These are phyloP conservation scores for Serendipita sp. DNA, from an alignment of 768 basidiomycete species.

Conservation along the genomic window DNA sequence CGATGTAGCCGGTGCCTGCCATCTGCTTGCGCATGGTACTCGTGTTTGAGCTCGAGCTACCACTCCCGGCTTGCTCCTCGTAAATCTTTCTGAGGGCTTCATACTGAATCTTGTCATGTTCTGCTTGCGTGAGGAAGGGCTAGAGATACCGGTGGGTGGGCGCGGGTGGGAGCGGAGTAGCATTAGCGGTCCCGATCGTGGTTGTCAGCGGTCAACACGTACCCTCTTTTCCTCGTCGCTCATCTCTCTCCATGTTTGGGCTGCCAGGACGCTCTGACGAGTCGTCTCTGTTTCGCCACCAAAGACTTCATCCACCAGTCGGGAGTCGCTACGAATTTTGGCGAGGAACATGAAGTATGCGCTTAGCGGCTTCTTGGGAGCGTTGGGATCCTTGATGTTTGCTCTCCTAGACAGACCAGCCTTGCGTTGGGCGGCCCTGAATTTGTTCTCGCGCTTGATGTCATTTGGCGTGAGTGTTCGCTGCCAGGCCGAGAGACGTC, in stretches of 20 bases:
- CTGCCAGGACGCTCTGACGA: slow-evolving; percentile 84
- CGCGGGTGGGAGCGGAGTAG: neutral
- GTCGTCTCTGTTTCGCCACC: slow-evolving; percentile 86
- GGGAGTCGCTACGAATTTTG: slow-evolving; percentile 64
- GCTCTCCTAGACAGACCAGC: slow-evolving; percentile 83
- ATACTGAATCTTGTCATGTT: slow-evolving; percentile 90
- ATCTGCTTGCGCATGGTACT: neutral
- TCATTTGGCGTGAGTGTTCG: slow-evolving; percentile 73
- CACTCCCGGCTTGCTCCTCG: slow-evolving; percentile 33
- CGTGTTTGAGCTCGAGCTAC: neutral
- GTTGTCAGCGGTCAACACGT: slow-evolving; percentile 16
- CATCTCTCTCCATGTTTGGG: slow-evolving; percentile 85
- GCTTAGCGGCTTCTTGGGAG: slow-evolving; percentile 86
- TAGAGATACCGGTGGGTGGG: slow-evolving; percentile 19
- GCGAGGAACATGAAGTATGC: slow-evolving; percentile 94
- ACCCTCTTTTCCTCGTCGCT: slow-evolving; percentile 88
- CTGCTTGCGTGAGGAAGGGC: slow-evolving; percentile 87
- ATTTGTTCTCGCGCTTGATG: slow-evolving; percentile 85
- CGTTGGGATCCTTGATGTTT: slow-evolving; percentile 94
- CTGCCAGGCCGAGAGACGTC: slow-evolving; percentile 72
- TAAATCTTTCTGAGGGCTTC: slow-evolving; percentile 72
- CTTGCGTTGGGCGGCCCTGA: slow-evolving; percentile 81
- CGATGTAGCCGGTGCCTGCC: slow-evolving; percentile 3
- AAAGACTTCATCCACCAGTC: slow-evolving; percentile 64
- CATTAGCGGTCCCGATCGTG: neutral